Percentiles rank a stretch among this genome's conserved stretches.
phyloP scores from a whole-genome alignment of 1,139 yeast genomes.

The Zygosaccharomyces sapae region DNA sequence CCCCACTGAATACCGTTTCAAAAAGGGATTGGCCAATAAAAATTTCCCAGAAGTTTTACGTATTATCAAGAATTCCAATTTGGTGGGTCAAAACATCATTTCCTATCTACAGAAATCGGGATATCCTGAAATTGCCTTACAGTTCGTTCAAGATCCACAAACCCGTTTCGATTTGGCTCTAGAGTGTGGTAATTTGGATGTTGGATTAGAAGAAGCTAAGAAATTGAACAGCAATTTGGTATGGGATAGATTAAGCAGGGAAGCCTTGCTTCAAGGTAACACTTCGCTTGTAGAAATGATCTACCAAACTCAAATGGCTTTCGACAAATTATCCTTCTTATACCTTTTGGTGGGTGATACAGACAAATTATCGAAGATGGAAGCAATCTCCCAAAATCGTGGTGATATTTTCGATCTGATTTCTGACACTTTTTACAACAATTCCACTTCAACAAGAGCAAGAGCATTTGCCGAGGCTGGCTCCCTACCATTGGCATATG shows the following conservation, averaged over 20 bases:
- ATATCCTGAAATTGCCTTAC: constrained; percentile 89
- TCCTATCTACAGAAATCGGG: constrained; percentile 94
- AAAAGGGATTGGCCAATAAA: constrained; percentile 83
- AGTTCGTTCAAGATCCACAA: constrained; percentile 94
- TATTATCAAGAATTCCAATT: constrained; percentile 78
- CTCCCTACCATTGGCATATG: constrained; percentile 83
- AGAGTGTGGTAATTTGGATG: constrained; percentile 83
- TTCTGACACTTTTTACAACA: constrained; percentile 75
- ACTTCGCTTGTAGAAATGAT: constrained; percentile 79
- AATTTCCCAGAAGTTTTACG: constrained; percentile 90
- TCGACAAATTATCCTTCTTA: constrained; percentile 85
- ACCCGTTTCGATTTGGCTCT: constrained; percentile 93
- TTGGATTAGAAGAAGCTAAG: constrained; percentile 85
- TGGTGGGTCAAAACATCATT: constrained; percentile 96
- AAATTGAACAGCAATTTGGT: constrained; percentile 61
- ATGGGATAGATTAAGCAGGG: constrained; percentile 82
- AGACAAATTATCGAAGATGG: constrained; percentile 75
- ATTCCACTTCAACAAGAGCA: constrained; percentile 73
- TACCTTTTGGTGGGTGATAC: constrained; percentile 80
- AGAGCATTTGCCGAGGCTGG: constrained; percentile 74
- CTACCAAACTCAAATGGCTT: constrained; percentile 79
- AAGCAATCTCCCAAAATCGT: constrained; percentile 82
- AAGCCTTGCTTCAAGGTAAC: constrained; percentile 88
- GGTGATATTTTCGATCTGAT: constrained; percentile 76
- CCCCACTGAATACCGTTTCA: constrained; percentile 96